phyloP scores from a whole-genome alignment of 371 early-diverging fungal species.

The Thermomucor indicae-seudaticae region DNA sequence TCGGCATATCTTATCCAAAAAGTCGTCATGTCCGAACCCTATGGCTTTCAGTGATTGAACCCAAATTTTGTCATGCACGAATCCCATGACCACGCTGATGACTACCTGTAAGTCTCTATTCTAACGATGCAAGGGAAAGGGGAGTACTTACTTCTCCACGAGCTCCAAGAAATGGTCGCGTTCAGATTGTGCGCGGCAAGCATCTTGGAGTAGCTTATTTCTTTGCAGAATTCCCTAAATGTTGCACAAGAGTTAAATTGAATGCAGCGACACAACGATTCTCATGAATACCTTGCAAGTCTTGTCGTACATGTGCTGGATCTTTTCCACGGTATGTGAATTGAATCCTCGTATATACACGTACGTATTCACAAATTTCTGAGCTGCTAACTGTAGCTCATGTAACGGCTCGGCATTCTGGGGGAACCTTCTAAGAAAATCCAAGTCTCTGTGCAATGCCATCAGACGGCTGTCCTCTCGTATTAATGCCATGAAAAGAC shows the following conservation, averaged over 20 bases:
- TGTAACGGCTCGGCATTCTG: slow-evolving; percentile 46
- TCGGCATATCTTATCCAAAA: slow-evolving; percentile 28
- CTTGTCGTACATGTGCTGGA: slow-evolving; percentile 56
- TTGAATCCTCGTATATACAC: slow-evolving; percentile 63
- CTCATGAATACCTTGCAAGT: slow-evolving; percentile 27
- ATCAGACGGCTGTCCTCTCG: background rate
- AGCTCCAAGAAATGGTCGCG: slow-evolving; percentile 53
- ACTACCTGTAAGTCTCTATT: background rate
- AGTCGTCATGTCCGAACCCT: slow-evolving; percentile 34
- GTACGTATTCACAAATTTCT: slow-evolving; percentile 60
- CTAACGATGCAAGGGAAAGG: background rate
- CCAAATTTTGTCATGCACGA: slow-evolving; percentile 59
- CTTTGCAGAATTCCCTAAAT: slow-evolving; percentile 38
- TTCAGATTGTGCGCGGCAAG: slow-evolving; percentile 48
- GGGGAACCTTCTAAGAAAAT: slow-evolving; percentile 53
- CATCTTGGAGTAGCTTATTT: slow-evolving; percentile 33
- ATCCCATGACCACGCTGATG: slow-evolving; percentile 54
- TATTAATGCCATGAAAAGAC: too few species aligned
- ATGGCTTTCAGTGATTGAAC: slow-evolving; percentile 50
- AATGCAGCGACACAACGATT: background rate
- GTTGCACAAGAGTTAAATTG: background rate
- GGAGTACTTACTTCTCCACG: slow-evolving; percentile 53
- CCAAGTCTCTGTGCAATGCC: slow-evolving; percentile 44
- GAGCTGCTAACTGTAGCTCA: slow-evolving; percentile 42
- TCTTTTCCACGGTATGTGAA: slow-evolving; percentile 49